Percentiles rank a stretch among this genome's conserved stretches.
Evolutionary conservation across 331 rosid species (phyloP).

Genomic region (Phaseolus coccineus): DNA sequence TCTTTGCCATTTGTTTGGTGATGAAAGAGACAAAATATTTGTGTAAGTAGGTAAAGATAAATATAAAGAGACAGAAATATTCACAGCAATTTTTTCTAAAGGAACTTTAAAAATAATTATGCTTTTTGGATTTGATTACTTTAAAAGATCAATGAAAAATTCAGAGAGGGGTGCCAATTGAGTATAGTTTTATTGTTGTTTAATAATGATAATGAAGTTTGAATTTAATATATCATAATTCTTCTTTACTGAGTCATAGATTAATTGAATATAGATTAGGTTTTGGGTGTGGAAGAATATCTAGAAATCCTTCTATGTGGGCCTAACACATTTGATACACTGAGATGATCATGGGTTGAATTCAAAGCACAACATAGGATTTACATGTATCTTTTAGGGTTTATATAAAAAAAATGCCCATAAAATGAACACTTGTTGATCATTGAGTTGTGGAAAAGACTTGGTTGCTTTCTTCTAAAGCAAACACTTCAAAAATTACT

Average conservation of each 20-base stretch:
- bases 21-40: too few relatives aligned
- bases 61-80: not conserved
- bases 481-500: not conserved
- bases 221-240: not conserved
- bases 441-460: not conserved
- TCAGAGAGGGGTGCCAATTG: not conserved
- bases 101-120: too few relatives aligned
- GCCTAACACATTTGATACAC: not conserved
- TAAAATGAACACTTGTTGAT: conserved; percentile 10
- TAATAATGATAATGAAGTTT: not conserved
- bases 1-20: conserved; percentile 1
- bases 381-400: not conserved
- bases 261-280: conserved; percentile 32
- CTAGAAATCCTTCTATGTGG: conserved; percentile 15
- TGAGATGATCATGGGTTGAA: conserved; percentile 10
- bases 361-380: not conserved
- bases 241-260: not conserved
- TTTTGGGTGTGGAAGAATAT: conserved; percentile 4
- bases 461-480: not conserved
- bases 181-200: too few relatives aligned
- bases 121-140: too few relatives aligned
- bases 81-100: not conserved
- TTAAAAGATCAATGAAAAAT: too few relatives aligned
- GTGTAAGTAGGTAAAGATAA: not conserved
- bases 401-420: not conserved